phyloP scores from a whole-genome alignment of 2,329 filamentous ascomycete species.

The Aspergillus novofumigatus region DNA sequence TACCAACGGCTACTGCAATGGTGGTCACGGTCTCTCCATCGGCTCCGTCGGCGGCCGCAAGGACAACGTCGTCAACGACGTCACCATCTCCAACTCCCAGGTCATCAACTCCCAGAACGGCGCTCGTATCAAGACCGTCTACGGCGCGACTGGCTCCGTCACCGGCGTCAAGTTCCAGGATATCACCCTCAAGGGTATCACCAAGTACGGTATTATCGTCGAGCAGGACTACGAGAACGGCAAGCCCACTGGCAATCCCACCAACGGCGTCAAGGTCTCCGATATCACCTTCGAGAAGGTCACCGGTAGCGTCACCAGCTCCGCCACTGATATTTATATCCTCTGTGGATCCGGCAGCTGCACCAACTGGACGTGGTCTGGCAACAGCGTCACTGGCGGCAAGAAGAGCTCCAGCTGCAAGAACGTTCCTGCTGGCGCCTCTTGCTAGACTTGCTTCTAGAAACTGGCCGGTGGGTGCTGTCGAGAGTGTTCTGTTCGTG shows the following conservation, averaged over 20 bases:
- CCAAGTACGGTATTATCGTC: slow-evolving; percentile 54
- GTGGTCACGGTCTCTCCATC: slow-evolving; percentile 53
- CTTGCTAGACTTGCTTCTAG: slow-evolving; percentile 22
- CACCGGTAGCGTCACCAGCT: slow-evolving; percentile 32
- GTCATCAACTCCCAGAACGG: slow-evolving; percentile 54
- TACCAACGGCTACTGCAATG: slow-evolving; percentile 27
- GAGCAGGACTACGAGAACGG: slow-evolving; percentile 56
- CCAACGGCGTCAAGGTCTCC: slow-evolving; percentile 40
- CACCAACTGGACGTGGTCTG: slow-evolving; percentile 52
- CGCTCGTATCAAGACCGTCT: slow-evolving; percentile 56
- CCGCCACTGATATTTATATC: slow-evolving; percentile 47
- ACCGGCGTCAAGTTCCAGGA: slow-evolving; percentile 50
- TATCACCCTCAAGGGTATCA: slow-evolving; percentile 50
- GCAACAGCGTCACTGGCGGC: slow-evolving; percentile 50
- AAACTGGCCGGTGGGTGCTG: background rate
- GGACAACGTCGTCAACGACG: slow-evolving; percentile 52
- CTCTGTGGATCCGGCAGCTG: slow-evolving; percentile 53
- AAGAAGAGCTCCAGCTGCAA: slow-evolving; percentile 41
- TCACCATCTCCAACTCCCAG: slow-evolving; percentile 48
- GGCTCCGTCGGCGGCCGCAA: slow-evolving; percentile 56
- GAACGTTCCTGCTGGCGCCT: slow-evolving; percentile 37
- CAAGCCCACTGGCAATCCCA: slow-evolving; percentile 36
- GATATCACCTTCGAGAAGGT: slow-evolving; percentile 35
- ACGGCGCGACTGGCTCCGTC: slow-evolving; percentile 50
- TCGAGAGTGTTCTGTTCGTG: background rate